phyloP scores from a whole-genome alignment of 176 grass and related monocot species.

The Musa troglodytarum region DNA sequence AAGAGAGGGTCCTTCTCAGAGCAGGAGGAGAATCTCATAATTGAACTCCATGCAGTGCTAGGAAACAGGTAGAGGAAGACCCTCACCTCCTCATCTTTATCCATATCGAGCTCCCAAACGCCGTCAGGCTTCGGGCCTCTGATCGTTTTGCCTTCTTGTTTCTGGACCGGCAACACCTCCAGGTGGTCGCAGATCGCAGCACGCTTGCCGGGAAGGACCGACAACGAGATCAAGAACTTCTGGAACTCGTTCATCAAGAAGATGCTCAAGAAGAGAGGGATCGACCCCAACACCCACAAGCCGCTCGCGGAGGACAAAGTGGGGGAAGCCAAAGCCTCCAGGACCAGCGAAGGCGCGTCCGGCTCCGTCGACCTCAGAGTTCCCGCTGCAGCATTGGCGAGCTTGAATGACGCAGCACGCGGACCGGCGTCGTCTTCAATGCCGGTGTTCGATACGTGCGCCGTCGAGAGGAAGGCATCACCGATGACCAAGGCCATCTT shows the following conservation, averaged over 20 bases:
- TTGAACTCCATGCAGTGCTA: not conserved
- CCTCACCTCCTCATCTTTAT: not conserved
- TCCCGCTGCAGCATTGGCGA: not conserved
- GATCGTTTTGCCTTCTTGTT: not conserved
- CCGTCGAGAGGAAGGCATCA: not conserved
- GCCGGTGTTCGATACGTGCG: not conserved
- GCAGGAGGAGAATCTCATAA: not conserved
- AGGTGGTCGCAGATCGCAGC: constrained; percentile 34
- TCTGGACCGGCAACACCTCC: not conserved
- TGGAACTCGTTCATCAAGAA: constrained; percentile 36
- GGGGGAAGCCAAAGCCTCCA: not conserved
- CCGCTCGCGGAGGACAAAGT: constrained; percentile 7
- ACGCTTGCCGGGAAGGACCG: constrained; percentile 25
- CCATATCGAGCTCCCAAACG: not conserved
- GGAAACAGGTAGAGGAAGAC: not conserved
- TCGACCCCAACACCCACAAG: constrained; percentile 35
- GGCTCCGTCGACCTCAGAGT: not conserved
- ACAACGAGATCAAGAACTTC: constrained; percentile 36
- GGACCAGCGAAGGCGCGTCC: constrained; percentile 14
- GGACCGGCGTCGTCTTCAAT: constrained; percentile 4
- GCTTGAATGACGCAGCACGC: not conserved
- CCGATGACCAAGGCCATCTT: not conserved
- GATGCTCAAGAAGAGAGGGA: constrained; percentile 28
- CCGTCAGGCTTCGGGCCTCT: not conserved
- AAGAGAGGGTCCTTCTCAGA: not conserved